phyloP scores from a whole-genome alignment of 768 basidiomycete genomes.

The Polyporus arcularius region DNA sequence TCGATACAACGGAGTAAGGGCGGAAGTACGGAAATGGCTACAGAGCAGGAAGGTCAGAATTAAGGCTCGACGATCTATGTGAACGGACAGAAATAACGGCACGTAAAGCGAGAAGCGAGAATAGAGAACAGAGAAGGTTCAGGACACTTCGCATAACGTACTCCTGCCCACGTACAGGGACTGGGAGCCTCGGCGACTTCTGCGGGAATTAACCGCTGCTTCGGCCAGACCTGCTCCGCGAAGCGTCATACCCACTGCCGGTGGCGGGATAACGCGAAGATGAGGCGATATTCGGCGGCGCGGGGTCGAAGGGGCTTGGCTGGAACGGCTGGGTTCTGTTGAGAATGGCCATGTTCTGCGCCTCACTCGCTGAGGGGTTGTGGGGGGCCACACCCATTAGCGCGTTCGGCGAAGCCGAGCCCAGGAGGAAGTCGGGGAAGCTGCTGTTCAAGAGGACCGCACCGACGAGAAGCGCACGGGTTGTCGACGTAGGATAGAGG shows the following conservation, averaged over 20 bases:
- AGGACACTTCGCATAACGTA: not conserved
- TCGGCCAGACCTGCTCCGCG: conserved; percentile 3
- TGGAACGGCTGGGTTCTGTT: conserved; percentile 20
- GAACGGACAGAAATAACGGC: not conserved
- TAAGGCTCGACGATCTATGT: not conserved
- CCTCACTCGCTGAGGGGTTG: conserved; percentile 2
- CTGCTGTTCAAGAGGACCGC: conserved; percentile 25
- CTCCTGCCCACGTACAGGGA: too few species aligned
- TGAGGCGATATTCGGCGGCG: conserved; percentile 26
- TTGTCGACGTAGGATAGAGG: conserved; percentile 25
- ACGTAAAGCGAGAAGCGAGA: not conserved
- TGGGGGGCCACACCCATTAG: not conserved
- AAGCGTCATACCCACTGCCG: not conserved
- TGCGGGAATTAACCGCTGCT: conserved; percentile 8
- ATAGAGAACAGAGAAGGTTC: not conserved
- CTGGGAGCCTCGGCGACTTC: not conserved
- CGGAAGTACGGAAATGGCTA: conserved; percentile 1
- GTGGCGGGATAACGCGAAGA: conserved; percentile 21
- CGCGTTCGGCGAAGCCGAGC: not conserved
- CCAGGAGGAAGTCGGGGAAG: conserved; percentile 27
- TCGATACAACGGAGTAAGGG: conserved; percentile 1
- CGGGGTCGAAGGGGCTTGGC: conserved; percentile 18
- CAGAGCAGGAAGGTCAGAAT: not conserved
- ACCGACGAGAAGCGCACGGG: conserved; percentile 29
- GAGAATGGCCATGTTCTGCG: conserved; percentile 9